Evolutionary conservation across 805 yeast species (phyloP), one percentile per base, ranked within the genome.

Genomic region (Hanseniaspora vineae): DNA sequence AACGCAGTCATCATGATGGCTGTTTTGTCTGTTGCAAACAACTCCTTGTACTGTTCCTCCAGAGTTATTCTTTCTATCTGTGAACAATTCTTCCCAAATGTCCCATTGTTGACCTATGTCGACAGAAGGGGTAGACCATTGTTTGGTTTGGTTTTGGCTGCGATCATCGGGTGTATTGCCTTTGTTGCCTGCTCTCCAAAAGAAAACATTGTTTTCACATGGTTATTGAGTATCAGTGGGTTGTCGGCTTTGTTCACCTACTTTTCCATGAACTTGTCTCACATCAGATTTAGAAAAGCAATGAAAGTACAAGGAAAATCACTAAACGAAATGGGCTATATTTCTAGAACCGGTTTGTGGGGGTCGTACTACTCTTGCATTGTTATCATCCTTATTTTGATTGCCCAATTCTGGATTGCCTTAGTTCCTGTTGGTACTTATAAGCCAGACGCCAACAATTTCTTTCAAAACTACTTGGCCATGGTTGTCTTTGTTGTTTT

Each of bases 1-100:
- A 87, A 87, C 61, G 90, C 81, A 2, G 79, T 85, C 61, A 81
- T 87, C 54, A 65, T 87, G 58, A 65, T 84, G 39, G 82, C 84
- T 53, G 88, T 85, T 50, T 75, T 84, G 60, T 82, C 90, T 11
- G 94, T 94, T 43, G 80, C 84, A 11, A 85, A 84, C 66, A 81
- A 88, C 2, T 88, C 81, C 64, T 69, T 84, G 58, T 83, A 82
- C 65, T 79, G 80, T 60, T 84, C 84, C 31, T 77, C 92, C 18
- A 75, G 95, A 72, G 77, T 84, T 11, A 66, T 81, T 17, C 84
- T 81, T 58, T 47, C 50, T 18, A 35, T 47, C 14, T 44, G 44
- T 37, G 29, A 43, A 4, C 47, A n/a, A 53, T 37, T 8, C 61
- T 73, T 49, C 78, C 75, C 55, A 55, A 59, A 44, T 77, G 73